These are phyloP conservation scores for Cyclospora cayetanensis DNA, from an alignment of 169 alveolate species.

Conservation along the genomic window DNA sequence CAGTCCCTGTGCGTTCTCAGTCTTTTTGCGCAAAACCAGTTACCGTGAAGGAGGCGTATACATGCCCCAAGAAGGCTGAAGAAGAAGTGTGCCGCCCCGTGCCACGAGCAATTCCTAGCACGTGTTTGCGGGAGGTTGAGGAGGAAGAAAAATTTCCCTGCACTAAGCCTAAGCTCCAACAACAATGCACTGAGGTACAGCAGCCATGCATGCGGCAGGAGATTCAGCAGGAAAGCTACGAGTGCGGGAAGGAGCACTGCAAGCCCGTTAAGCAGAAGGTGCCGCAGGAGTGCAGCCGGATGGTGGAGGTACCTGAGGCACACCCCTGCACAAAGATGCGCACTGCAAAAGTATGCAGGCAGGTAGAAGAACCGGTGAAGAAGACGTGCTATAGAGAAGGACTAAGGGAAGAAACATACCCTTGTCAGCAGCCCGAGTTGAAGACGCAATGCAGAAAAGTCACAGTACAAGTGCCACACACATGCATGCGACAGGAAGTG, in stretches of 20 bases:
- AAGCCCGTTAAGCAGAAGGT: slow-evolving; percentile 10
- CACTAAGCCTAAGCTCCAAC: background rate
- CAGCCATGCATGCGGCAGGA: background rate
- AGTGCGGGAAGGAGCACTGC: background rate
- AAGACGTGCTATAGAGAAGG: slow-evolving; percentile 46
- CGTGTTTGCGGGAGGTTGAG: background rate
- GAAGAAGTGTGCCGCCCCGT: background rate
- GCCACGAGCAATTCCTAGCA: background rate
- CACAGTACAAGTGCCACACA: slow-evolving; percentile 32
- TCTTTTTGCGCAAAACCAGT: slow-evolving; percentile 2
- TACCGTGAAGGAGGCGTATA: slow-evolving; percentile 35
- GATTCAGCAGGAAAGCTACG: background rate
- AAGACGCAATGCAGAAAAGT: slow-evolving; percentile 7
- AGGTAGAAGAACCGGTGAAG: background rate
- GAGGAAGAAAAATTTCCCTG: background rate
- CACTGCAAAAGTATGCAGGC: background rate
- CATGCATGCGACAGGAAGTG: slow-evolving; percentile 2
- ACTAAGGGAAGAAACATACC: background rate
- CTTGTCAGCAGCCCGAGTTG: slow-evolving; percentile 9
- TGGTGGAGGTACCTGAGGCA: background rate
- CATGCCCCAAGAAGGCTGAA: background rate
- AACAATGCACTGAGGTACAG: background rate
- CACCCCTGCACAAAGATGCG: background rate
- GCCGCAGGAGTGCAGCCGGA: background rate
- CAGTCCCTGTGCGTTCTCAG: background rate